These are phyloP conservation scores for Lophiostoma macrostomum DNA, from an alignment of 495 filamentous ascomycete genomes.

Conservation along the genomic window DNA sequence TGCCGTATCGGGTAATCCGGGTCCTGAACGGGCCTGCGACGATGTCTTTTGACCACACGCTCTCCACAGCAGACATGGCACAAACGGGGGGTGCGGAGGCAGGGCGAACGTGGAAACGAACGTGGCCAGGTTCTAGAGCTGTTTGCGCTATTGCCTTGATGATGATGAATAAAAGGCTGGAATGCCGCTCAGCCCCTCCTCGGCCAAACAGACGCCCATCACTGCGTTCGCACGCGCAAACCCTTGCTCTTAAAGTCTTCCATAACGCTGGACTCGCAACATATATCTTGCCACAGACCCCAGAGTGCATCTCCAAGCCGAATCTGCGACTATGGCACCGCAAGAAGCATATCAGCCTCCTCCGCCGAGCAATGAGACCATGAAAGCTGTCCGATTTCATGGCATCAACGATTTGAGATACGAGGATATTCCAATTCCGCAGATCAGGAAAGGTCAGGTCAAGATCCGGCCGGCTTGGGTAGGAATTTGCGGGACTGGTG, in stretches of 20 bases:
- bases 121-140: too few species aligned
- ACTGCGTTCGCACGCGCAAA: too few species aligned
- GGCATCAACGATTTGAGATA: slow-evolving; percentile 40
- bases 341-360: slow-evolving; percentile 31
- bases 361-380: slow-evolving; percentile 22
- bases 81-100: too few species aligned
- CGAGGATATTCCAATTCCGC: slow-evolving; percentile 41
- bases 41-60: slow-evolving; percentile 17
- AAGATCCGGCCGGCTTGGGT: slow-evolving; percentile 54
- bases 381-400: slow-evolving; percentile 44
- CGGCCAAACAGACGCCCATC: too few species aligned
- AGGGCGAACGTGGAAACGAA: too few species aligned
- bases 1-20: slow-evolving; percentile 20
- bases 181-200: too few species aligned
- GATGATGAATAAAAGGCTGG: too few species aligned
- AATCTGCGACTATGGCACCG: slow-evolving; percentile 13
- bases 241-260: too few species aligned
- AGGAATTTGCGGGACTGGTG: slow-evolving; percentile 58
- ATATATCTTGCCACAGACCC: neutral
- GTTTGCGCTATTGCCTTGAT: too few species aligned
- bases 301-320: neutral
- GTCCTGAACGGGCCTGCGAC: slow-evolving; percentile 1
- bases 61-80: neutral
- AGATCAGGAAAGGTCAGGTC: slow-evolving; percentile 38
- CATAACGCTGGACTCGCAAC: neutral